phyloP scores from a whole-genome alignment of 495 filamentous ascomycete genomes.

The Podospora didyma region DNA sequence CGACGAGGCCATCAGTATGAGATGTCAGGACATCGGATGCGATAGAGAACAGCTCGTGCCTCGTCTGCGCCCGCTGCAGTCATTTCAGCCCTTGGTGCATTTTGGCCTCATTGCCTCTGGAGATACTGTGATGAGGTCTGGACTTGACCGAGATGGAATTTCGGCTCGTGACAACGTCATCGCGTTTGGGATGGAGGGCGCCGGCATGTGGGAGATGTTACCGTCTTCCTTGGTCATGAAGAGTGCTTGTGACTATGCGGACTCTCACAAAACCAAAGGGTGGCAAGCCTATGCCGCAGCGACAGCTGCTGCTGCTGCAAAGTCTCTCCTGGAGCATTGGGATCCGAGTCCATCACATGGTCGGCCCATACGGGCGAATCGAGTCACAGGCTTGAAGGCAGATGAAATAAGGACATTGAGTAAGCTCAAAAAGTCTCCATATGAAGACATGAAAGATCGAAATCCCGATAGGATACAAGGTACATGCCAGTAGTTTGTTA shows the following conservation, averaged over 20 bases:
- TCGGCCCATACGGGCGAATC: no score
- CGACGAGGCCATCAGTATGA: not conserved
- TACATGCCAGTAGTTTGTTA: slow-evolving; percentile 42
- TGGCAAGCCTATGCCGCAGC: slow-evolving; percentile 41
- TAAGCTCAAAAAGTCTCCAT: slow-evolving; percentile 20
- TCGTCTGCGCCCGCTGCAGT: not conserved
- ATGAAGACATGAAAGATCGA: slow-evolving; percentile 38
- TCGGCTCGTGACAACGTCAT: slow-evolving; percentile 19
- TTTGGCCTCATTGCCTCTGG: slow-evolving; percentile 25
- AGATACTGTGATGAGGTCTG: slow-evolving; percentile 30
- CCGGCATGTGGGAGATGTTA: slow-evolving; percentile 35
- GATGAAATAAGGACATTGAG: slow-evolving; percentile 9
- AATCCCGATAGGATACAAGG: slow-evolving; percentile 31
- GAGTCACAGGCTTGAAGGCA: no score
- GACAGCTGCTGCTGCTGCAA: slow-evolving; percentile 25
- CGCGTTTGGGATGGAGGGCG: slow-evolving; percentile 45
- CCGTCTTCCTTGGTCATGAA: slow-evolving; percentile 36
- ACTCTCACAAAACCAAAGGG: slow-evolving; percentile 40
- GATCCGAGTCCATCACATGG: not conserved
- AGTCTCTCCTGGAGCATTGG: slow-evolving; percentile 10
- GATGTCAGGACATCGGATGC: slow-evolving; percentile 13
- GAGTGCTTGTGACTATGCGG: slow-evolving; percentile 39
- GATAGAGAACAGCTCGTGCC: slow-evolving; percentile 4
- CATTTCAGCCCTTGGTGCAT: slow-evolving; percentile 12
- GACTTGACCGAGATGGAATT: slow-evolving; percentile 21